These are phyloP conservation scores for Calycina herbarum DNA, from an alignment of 2,329 filamentous ascomycete species.

Conservation along the genomic window DNA sequence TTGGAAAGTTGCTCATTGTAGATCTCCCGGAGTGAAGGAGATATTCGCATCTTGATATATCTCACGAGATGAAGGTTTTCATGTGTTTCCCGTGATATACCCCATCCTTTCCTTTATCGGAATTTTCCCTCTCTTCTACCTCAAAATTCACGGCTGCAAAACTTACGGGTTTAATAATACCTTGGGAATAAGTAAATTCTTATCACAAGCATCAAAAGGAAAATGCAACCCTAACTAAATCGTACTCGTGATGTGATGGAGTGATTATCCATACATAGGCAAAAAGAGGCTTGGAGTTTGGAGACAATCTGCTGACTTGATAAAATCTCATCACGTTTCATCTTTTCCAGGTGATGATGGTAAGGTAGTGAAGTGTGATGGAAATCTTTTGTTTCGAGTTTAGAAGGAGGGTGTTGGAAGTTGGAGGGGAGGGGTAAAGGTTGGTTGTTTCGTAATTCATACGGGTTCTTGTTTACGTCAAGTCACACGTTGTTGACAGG, in stretches of 20 bases:
- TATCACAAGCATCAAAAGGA: neutral
- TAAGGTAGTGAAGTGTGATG: too few species aligned
- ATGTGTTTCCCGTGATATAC: neutral
- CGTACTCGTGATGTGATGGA: conserved; percentile 1
- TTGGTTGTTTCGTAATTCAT: neutral
- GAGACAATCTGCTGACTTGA: neutral
- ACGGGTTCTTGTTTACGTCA: neutral
- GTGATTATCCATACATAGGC: conserved; percentile 2
- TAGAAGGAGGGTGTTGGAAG: too few species aligned
- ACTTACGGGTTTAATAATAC: neutral
- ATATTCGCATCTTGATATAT: neutral
- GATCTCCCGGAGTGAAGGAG: neutral
- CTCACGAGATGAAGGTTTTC: neutral
- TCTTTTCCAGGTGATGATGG: neutral
- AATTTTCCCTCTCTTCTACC: neutral
- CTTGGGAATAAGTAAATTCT: neutral
- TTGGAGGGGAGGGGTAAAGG: too few species aligned
- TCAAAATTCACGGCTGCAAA: neutral
- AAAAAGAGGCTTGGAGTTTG: neutral
- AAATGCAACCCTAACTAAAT: neutral
- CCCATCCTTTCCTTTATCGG: neutral
- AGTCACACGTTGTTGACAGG: neutral
- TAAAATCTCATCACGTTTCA: neutral
- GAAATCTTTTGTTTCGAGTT: too few species aligned
- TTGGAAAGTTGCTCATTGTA: too few species aligned